Percentiles rank a stretch among this genome's conserved stretches.
phyloP scores from a whole-genome alignment of 192 early-diverging fungal species.

The Lobosporangium transversale region DNA sequence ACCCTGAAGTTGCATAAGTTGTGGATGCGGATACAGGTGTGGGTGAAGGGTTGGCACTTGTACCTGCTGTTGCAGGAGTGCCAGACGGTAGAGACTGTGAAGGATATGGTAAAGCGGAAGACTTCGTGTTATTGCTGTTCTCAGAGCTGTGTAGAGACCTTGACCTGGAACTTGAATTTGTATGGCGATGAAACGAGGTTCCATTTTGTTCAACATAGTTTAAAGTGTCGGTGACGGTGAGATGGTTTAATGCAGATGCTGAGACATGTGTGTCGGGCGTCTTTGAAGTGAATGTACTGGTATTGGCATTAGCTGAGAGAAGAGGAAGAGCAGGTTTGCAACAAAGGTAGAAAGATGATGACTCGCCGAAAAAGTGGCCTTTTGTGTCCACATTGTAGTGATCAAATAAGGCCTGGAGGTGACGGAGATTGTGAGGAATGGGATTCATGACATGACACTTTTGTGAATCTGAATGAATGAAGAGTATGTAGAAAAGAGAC shows the following conservation, averaged over 20 bases:
- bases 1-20: background rate
- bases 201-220: background rate
- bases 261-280: background rate
- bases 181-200: background rate
- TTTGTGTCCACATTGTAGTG: slow-evolving; percentile 14
- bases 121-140: no score
- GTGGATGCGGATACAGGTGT: background rate
- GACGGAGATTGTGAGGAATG: slow-evolving; percentile 9
- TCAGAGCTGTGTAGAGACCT: no score
- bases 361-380: slow-evolving; percentile 20
- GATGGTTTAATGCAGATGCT: background rate
- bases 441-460: slow-evolving; percentile 22
- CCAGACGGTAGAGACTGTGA: no score
- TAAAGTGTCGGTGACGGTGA: background rate
- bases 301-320: background rate
- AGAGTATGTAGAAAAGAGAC: no score
- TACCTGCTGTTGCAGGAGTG: no score
- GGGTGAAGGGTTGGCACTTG: background rate
- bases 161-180: no score
- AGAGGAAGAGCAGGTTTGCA: slow-evolving; percentile 2
- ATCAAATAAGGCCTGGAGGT: slow-evolving; percentile 19
- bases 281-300: background rate
- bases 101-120: no score
- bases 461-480: background rate
- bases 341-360: slow-evolving; percentile 16